phyloP scores from a whole-genome alignment of 139 green algal genomes.

The Tetradesmus obliquus region DNA sequence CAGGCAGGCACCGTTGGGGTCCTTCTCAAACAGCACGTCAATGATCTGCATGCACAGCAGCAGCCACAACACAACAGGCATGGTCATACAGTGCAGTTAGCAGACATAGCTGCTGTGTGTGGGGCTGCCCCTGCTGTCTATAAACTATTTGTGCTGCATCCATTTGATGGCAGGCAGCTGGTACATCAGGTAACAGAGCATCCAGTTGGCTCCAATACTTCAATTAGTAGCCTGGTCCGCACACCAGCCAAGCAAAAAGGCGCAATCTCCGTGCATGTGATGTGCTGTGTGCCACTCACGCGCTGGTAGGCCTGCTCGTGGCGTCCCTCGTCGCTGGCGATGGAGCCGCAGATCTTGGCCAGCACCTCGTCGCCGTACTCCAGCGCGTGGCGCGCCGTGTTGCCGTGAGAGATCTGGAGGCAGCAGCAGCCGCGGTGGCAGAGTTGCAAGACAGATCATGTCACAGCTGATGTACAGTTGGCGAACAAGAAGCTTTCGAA shows the following conservation, averaged over 20 bases:
- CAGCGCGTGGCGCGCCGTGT: constrained; percentile 91
- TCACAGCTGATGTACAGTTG: background rate
- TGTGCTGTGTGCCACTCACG: constrained; percentile 32
- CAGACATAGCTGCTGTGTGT: too few species aligned
- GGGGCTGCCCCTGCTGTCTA: too few species aligned
- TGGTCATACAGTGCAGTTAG: background rate
- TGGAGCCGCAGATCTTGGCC: constrained; percentile 91
- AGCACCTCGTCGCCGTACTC: constrained; percentile 91
- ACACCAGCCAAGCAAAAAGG: too few species aligned
- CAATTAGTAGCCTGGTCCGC: too few species aligned
- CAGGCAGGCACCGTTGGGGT: constrained; percentile 92
- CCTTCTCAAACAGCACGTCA: constrained; percentile 89
- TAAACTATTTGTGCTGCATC: too few species aligned
- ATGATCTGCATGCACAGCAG: constrained; percentile 76
- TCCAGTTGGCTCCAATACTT: too few species aligned
- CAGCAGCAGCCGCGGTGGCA: background rate
- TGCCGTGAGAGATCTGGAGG: constrained; percentile 90
- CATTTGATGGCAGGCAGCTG: too few species aligned
- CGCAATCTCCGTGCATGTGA: too few species aligned
- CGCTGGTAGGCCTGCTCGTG: constrained; percentile 96
- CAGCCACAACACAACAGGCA: background rate
- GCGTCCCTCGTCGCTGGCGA: constrained; percentile 95
- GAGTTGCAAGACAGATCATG: too few species aligned
- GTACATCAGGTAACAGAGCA: too few species aligned
- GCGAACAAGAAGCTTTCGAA: too few species aligned